Evolutionary conservation across 257 asterid species (phyloP).

Genomic region (Rubia yunnanensis): DNA sequence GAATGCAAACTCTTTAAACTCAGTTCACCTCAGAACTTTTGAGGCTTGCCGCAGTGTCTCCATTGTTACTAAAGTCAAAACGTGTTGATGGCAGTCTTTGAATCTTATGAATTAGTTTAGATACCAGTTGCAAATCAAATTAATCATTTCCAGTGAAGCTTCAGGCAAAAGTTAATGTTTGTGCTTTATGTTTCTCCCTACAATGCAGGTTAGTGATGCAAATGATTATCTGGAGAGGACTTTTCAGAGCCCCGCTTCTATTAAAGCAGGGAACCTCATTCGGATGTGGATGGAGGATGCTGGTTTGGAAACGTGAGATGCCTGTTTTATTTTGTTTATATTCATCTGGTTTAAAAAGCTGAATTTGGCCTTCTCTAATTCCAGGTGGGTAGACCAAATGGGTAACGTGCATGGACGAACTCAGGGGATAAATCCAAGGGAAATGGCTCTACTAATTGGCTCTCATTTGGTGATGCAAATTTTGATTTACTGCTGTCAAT

Average conservation of each 20-base stretch:
- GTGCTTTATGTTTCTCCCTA: conserved; percentile 8
- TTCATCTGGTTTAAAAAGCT: conserved; percentile 6
- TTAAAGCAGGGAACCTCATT: conserved; percentile 61
- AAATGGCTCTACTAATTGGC: conserved; percentile 82
- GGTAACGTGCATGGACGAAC: conserved; percentile 89
- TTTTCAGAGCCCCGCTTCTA: conserved; percentile 86
- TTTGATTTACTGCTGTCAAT: conserved; percentile 13
- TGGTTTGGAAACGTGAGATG: conserved; percentile 72
- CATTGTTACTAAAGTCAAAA: not conserved
- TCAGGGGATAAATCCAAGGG: conserved; percentile 71
- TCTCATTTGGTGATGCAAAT: conserved; percentile 83
- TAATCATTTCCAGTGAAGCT: not conserved
- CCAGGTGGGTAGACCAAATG: conserved; percentile 96
- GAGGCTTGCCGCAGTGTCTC: not conserved
- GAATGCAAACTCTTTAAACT: not conserved
- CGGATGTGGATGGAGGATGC: conserved; percentile 94
- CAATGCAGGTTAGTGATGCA: conserved; percentile 87
- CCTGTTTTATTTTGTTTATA: conserved; percentile 2
- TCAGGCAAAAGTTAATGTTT: not conserved
- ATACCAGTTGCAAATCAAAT: not conserved
- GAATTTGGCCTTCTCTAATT: conserved; percentile 15
- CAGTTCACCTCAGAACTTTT: not conserved
- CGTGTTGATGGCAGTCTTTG: not conserved
- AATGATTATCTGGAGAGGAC: conserved; percentile 77
- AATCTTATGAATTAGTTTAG: not conserved